A percentile compares a stretch with the other conserved stretches of the same genome.
Conservation (phyloP, 176 grass and related monocot genomes). For the Pontederia crassipes region DNA sequence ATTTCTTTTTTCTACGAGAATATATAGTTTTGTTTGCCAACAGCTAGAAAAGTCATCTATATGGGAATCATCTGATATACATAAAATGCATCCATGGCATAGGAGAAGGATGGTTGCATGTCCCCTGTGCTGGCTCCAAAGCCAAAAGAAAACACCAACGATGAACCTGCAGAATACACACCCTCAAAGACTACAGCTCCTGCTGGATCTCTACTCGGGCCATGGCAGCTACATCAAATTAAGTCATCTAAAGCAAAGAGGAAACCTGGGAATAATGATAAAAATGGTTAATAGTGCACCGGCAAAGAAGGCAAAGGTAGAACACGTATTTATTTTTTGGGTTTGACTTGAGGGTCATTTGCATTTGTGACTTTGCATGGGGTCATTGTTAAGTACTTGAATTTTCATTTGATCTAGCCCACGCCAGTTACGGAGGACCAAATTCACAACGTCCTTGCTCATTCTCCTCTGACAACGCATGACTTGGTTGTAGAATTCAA, state of each 20-base stretch:
- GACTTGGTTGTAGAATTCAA: conserved; percentile 89
- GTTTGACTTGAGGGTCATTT: too few relatives aligned
- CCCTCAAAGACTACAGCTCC: conserved; percentile 43
- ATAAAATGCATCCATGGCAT: too few relatives aligned
- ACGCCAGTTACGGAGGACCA: conserved; percentile 82
- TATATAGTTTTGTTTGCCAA: too few relatives aligned
- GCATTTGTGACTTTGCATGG: conserved; percentile 6
- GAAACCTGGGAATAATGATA: conserved; percentile 61
- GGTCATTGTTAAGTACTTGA: neutral
- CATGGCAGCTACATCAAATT: conserved; percentile 52
- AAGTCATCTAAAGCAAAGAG: conserved; percentile 86
- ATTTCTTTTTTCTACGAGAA: too few relatives aligned
- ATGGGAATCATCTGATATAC: too few relatives aligned
- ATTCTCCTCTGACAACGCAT: conserved; percentile 68
- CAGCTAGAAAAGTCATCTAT: too few relatives aligned
- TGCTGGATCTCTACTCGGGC: conserved; percentile 36
- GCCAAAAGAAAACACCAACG: conserved; percentile 66
- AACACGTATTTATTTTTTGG: conserved; percentile 50
- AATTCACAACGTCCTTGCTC: conserved; percentile 77
- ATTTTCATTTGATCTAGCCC: conserved; percentile 22
- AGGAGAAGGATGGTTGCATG: conserved; percentile 59
- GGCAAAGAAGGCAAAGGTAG: conserved; percentile 78
- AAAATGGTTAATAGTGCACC: conserved; percentile 34
- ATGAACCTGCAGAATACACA: conserved; percentile 64
- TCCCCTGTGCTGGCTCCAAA: conserved; percentile 80